Evolutionary conservation across 371 early-diverging fungal genomes (phyloP), one percentile per base, ranked within the genome.

Genomic region (Mortierella sp.): DNA sequence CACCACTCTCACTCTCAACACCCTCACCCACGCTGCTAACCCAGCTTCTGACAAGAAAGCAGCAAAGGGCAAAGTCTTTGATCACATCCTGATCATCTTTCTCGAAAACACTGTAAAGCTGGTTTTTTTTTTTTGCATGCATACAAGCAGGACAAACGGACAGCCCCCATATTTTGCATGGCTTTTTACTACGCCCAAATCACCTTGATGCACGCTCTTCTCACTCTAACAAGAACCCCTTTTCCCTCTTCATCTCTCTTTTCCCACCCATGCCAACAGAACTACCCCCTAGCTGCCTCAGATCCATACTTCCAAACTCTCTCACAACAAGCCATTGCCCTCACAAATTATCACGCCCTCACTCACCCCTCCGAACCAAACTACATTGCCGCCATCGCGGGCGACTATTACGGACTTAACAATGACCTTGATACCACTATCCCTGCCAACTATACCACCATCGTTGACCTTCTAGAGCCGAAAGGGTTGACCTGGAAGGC

Each of bases 391-490:
- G 14, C 52, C 34, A 44, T 79, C 71, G 91, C 89, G 58, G 90
- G 88, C 2, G 87, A 86, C 13, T 78, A 86, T 47, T 90, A 89
- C 26, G 87, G 89, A 0, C 75, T 85, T 5, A 83, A 88, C 14
- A 87, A 91, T 54, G 81, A 82, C 19, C 79, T 84, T 16, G 81
- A 83, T 28, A 88, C 88, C 54, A 81, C 90, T 72, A 74, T 84
- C 50, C 72, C 88, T 1, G 80, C 79, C 16, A 83, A 71, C 55
- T 47, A 75, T 7, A 72, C 63, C 1, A 90, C 42, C 63, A 75
- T 94, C 54, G 92, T 91, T 13, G 94, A 94, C 78, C 83, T 93
- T 9, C 78, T 95, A 44, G 94, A 94, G 74, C 80, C 87, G 13
- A 91, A 90, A 75, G 88, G 89, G 0, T 80, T 94, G 26, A 81